Evolutionary conservation across 352 stramenopile genomes (phyloP).

Genomic region (Phytopythium montanum): DNA sequence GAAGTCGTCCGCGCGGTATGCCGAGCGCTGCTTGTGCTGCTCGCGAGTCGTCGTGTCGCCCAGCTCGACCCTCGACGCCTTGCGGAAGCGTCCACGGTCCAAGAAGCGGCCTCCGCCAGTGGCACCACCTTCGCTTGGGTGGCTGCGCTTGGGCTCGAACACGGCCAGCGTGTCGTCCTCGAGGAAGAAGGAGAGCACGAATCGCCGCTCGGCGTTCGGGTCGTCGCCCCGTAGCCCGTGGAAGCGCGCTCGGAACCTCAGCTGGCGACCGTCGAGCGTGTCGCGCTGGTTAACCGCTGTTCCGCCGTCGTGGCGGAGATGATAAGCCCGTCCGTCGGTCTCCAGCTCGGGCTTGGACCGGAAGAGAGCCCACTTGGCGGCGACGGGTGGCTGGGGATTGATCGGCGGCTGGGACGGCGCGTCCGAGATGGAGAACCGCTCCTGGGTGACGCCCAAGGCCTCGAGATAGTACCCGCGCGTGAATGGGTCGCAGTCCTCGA

Average conservation of each 20-base stretch:
- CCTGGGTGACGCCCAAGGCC: conserved; percentile 79
- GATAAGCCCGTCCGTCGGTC: neutral
- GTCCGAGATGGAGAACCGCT: conserved; percentile 20
- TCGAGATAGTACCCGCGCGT: conserved; percentile 89
- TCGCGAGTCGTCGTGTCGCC: conserved; percentile 26
- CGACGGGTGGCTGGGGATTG: neutral
- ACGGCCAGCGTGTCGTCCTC: conserved; percentile 76
- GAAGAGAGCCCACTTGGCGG: conserved; percentile 63
- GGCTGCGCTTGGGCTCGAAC: conserved; percentile 65
- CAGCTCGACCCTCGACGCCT: conserved; percentile 13
- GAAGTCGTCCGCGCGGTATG: conserved; percentile 58
- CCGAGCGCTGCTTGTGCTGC: conserved; percentile 25
- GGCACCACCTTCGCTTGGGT: conserved; percentile 61
- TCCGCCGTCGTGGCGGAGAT: neutral
- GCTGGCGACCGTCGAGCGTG: conserved; percentile 54
- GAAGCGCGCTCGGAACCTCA: conserved; percentile 73
- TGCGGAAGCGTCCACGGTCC: conserved; percentile 67
- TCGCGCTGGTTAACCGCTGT: conserved; percentile 33
- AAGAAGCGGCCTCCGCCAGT: conserved; percentile 61
- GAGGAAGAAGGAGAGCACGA: conserved; percentile 79
- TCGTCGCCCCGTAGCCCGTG: conserved; percentile 28
- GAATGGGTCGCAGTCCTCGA: conserved; percentile 90
- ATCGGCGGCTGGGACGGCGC: neutral
- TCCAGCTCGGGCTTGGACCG: neutral
- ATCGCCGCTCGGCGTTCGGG: conserved; percentile 47